Percentiles rank a stretch among this genome's conserved stretches.
Conservation (phyloP, 495 filamentous ascomycete genomes). For the Aspergillus biplanus region DNA sequence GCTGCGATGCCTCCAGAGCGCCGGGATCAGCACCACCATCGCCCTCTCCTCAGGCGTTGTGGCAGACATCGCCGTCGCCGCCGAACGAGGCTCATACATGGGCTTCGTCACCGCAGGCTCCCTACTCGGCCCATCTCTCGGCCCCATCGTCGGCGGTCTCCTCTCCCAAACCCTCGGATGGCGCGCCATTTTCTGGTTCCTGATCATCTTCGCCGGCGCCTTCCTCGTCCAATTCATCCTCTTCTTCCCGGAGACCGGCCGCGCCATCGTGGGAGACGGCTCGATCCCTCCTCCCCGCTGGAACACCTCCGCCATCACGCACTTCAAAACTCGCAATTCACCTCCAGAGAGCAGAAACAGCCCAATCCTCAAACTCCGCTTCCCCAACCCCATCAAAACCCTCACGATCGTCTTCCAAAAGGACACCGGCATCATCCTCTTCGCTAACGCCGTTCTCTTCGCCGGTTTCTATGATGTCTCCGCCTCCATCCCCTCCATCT, state of each 20-base stretch:
- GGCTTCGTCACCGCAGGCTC: constrained; percentile 38
- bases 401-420: constrained; percentile 65
- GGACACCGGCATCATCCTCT: constrained; percentile 48
- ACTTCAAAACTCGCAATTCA: constrained; percentile 3
- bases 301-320: constrained; percentile 12
- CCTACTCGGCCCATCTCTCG: constrained; percentile 53
- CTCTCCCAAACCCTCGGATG: constrained; percentile 69
- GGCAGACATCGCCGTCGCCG: constrained; percentile 42
- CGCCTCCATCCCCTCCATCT: constrained; percentile 49
- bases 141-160: constrained; percentile 67
- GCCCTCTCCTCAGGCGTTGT: constrained; percentile 47
- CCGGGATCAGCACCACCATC: constrained; percentile 51
- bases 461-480: constrained; percentile 42
- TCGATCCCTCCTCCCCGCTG: constrained; percentile 13
- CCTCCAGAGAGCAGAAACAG: background rate
- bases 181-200: constrained; percentile 76
- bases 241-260: constrained; percentile 48
- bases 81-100: constrained; percentile 51
- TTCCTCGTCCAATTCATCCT: constrained; percentile 37
- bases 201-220: constrained; percentile 59
- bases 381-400: constrained; percentile 73
- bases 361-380: constrained; percentile 46
- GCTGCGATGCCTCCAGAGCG: constrained; percentile 53
- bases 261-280: constrained; percentile 53
- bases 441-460: constrained; percentile 52